Percentiles rank a stretch among this genome's conserved stretches.
Conservation (phyloP, 306 rosid genomes). For the Hippophae gyantsensis region DNA sequence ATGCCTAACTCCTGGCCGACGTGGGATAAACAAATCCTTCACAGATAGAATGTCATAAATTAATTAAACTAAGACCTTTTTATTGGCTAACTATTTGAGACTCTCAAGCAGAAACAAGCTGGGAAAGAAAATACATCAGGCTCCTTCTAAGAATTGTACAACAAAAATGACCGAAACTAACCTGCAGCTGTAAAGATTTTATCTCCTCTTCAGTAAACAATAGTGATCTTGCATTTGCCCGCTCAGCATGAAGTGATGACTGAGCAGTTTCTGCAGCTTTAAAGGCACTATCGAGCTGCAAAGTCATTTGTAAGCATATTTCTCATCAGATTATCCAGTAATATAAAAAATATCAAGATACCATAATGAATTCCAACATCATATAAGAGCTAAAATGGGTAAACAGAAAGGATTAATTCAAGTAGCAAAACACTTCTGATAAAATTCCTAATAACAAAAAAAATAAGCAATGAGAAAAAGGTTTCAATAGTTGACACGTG, state of each 20-base stretch:
- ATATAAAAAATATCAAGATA: neutral
- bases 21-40: too few relatives aligned
- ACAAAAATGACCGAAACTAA: constrained; percentile 15
- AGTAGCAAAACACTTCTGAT: too few relatives aligned
- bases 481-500: too few relatives aligned
- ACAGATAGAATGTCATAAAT: neutral
- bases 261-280: constrained; percentile 75
- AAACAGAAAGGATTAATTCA: too few relatives aligned
- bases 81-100: neutral
- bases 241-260: constrained; percentile 64
- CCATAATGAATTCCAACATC: neutral
- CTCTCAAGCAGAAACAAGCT: neutral
- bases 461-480: too few relatives aligned
- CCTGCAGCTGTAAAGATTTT: constrained; percentile 90
- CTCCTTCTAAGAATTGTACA: neutral
- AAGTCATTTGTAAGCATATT: constrained; percentile 4
- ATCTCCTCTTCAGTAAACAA: constrained; percentile 83
- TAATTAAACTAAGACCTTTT: too few relatives aligned
- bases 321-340: constrained; percentile 5
- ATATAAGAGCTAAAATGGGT: too few relatives aligned
- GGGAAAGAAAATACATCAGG: neutral
- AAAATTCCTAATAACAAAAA: too few relatives aligned
- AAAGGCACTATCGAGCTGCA: constrained; percentile 77
- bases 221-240: constrained; percentile 57
- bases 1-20: too few relatives aligned